Base-by-base conservation (phyloP, 1,139 yeast species). In the Kurtzmaniella quercitrusa region DNA sequence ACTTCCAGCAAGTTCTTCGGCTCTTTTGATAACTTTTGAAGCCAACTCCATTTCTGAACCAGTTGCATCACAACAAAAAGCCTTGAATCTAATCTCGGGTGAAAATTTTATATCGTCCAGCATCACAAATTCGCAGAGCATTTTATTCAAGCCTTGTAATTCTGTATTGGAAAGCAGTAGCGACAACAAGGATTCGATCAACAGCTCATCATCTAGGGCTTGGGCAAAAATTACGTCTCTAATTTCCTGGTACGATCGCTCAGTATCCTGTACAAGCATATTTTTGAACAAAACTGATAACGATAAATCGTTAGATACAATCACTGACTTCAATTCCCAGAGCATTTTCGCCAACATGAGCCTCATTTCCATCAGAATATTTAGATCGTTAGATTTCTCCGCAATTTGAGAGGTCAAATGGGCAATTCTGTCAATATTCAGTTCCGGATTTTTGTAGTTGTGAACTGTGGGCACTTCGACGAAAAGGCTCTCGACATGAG, bases 381-480 rank as follows among this genome's bases (percentile, higher is more conserved):
- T 15, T 5, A 23, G 3, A 8, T 17, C 9, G 2, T 50, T 38
- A 2, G 54, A 41, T 1, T 52, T 34, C 0, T 45, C 17, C 2
- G 44, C 47, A 2, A 51, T 39, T 4, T 46, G 44, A 33, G 48
- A 47, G 9, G 53, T 40, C 17, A 60, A 28, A 20, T 46, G 28
- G 44, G 68, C 74, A 4, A 70, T 55, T 22, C 65, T 49, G 36
- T 63, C 63, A 18, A 69, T 47, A 47, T 58, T 68, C 36, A 53
- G 51, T 28, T 70, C 67, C 33, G 56, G 45, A 45, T 68, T 51
- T 41, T 57, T 46, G 51, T 61, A 69, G 47, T 71, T 74, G 48
- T 72, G 77, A 3, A 61, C 59, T 21, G 50, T 48, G 0, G 75
- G 76, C 9, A 58, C 54, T 1, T 47, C 42, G 3, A 61, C 61